These are phyloP conservation scores for Stipa capillata DNA, from an alignment of 176 grass and related monocot species.

Conservation along the genomic window DNA sequence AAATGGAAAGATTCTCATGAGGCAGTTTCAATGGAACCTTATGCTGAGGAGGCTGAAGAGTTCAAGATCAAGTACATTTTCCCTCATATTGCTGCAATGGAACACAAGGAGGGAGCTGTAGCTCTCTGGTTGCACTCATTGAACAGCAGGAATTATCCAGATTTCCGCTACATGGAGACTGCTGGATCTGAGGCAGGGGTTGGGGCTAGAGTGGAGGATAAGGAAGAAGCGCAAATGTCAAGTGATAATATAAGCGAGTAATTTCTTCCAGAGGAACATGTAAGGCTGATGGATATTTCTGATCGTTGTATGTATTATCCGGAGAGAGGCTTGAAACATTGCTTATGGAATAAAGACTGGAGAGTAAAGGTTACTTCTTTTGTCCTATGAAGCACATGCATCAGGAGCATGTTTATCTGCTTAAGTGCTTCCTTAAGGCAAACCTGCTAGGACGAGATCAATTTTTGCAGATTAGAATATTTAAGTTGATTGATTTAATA, in stretches of 20 bases:
- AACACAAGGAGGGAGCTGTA: conserved; percentile 83
- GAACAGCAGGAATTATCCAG: conserved; percentile 81
- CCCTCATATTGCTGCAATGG: conserved; percentile 89
- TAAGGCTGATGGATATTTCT: neutral
- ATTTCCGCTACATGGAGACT: conserved; percentile 62
- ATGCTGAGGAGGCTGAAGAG: conserved; percentile 60
- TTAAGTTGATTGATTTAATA: neutral
- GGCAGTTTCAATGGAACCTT: conserved; percentile 77
- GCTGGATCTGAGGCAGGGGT: neutral
- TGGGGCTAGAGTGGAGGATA: conserved; percentile 7
- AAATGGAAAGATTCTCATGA: conserved; percentile 93
- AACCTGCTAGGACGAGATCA: neutral
- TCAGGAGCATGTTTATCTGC: neutral
- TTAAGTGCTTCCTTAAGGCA: neutral
- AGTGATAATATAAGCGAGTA: neutral
- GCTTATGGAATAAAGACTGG: conserved; percentile 10
- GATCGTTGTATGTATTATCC: neutral
- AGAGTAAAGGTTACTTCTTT: neutral
- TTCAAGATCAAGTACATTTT: conserved; percentile 91
- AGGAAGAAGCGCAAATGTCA: neutral
- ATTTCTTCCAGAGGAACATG: neutral
- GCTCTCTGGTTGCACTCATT: conserved; percentile 92
- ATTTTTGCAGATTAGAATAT: neutral
- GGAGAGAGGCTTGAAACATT: neutral
- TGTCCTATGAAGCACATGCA: neutral